Base-by-base conservation (phyloP, 1,284 basidiomycete species). In the Apiotrichum veenhuisii region DNA sequence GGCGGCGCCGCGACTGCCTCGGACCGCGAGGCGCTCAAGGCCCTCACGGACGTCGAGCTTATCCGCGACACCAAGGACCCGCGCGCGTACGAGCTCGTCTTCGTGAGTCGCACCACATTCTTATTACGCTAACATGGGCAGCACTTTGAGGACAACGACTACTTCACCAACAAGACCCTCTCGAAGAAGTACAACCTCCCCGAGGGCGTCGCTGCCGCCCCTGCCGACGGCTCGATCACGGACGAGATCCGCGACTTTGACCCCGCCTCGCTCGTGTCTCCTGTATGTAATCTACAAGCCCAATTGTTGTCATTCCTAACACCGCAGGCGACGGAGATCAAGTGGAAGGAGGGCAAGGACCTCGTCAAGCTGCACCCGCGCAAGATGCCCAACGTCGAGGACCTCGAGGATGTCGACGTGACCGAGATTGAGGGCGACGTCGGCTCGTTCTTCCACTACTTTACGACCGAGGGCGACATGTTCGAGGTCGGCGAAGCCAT, bases 281-380 rank as follows among this genome's bases (percentile, higher is more conserved):
- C 37, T n/a, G 72, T 73, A 40, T 55, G 72, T 64, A 2, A n/a
- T n/a, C 36, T n/a, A 10, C 33, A 37, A 14, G 7, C 2, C 26
- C 15, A 43, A 9, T 10, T 44, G 5, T 14, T 33, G 20, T 27
- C 20, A 15, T 18, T 27, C 36, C 46, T 55, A 38, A 57, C 26
- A 22, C 30, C 23, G 30, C 55, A 75, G 72, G 44, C 65, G 10
- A 58, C 54, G 17, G 62, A 62, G 56, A 80, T 81, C 62, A 62
- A 78, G 43, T 81, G 80, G 80, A 81, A 80, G 68, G 73, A 76
- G 45, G 78, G 76, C 41, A 70, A 74, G 63, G 76, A 81, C 68
- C 72, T 80, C 27, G 58, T 55, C 58, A 70, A 72, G 64, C 68
- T 74, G 56, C 73, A 77, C 60, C 80, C 80, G 20, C 71, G 78